These are phyloP conservation scores for Coemansia sp. DNA, from an alignment of 192 early-diverging fungal genomes.

Conservation along the genomic window DNA sequence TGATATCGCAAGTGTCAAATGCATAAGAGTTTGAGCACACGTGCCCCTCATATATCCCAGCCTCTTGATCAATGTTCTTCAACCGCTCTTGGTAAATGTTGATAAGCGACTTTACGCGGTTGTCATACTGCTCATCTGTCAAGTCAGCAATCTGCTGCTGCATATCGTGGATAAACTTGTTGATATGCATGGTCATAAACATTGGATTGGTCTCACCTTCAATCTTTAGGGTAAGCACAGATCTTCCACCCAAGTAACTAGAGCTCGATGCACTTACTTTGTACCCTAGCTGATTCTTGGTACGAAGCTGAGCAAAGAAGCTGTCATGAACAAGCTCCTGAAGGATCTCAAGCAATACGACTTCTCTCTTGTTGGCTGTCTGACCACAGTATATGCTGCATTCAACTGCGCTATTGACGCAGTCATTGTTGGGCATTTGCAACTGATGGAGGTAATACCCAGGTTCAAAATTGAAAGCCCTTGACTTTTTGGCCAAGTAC, in stretches of 20 bases:
- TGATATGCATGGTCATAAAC: constrained; percentile 74
- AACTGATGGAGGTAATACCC: constrained; percentile 39
- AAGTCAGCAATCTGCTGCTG: constrained; percentile 14
- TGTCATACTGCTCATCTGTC: constrained; percentile 54
- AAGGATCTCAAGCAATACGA: constrained; percentile 56
- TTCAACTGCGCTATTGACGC: not conserved
- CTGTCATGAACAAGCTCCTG: constrained; percentile 74
- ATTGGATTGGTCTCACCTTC: constrained; percentile 79
- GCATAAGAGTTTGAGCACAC: constrained; percentile 65
- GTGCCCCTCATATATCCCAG: constrained; percentile 57
- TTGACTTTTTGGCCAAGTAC: constrained; percentile 86
- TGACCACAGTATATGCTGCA: not conserved
- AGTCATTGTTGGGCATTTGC: not conserved
- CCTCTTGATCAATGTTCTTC: constrained; percentile 70
- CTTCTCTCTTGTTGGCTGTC: not conserved
- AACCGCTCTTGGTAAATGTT: constrained; percentile 59
- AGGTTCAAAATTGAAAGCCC: constrained; percentile 79
- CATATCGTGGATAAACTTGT: constrained; percentile 67
- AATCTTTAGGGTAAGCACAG: not conserved
- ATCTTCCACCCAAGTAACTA: not conserved
- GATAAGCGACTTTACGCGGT: constrained; percentile 60
- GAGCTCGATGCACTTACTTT: not conserved
- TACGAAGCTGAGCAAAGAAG: constrained; percentile 85
- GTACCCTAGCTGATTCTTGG: constrained; percentile 81
- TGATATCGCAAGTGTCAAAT: constrained; percentile 58